phyloP scores from a whole-genome alignment of 2,329 filamentous ascomycete genomes.

The Aspergillus costaricaensis region DNA sequence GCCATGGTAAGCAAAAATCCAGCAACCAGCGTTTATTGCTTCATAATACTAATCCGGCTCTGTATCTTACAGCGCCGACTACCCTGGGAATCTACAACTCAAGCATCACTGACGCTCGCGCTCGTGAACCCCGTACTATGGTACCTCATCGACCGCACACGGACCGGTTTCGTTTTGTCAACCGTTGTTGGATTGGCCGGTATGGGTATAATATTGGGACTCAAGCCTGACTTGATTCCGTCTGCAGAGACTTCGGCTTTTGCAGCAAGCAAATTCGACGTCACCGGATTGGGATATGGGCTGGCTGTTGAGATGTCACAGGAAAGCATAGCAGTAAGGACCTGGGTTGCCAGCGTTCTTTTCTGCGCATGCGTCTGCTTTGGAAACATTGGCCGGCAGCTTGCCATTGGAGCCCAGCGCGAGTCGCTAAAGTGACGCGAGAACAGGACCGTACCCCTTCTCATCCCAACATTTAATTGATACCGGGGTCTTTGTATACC shows the following conservation, averaged over 20 bases:
- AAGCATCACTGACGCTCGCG: slow-evolving; percentile 84
- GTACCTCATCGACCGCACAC: slow-evolving; percentile 93
- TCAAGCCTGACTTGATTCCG: slow-evolving; percentile 78
- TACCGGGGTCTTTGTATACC: neutral
- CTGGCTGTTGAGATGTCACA: slow-evolving; percentile 42
- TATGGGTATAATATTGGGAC: slow-evolving; percentile 70
- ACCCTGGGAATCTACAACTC: slow-evolving; percentile 92
- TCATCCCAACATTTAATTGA: neutral
- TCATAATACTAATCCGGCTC: slow-evolving; percentile 20
- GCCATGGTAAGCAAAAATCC: slow-evolving; percentile 68
- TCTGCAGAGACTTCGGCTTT: slow-evolving; percentile 49
- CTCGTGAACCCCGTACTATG: slow-evolving; percentile 91
- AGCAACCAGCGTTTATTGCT: neutral
- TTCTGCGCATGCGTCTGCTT: slow-evolving; percentile 97
- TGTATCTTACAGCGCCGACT: slow-evolving; percentile 68
- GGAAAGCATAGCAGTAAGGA: slow-evolving; percentile 64
- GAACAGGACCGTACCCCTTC: neutral
- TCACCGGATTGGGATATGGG: slow-evolving; percentile 33
- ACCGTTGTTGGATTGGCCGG: slow-evolving; percentile 71
- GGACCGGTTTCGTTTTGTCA: slow-evolving; percentile 79
- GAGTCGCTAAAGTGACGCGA: slow-evolving; percentile 19
- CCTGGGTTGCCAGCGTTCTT: slow-evolving; percentile 90
- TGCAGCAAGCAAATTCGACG: slow-evolving; percentile 28
- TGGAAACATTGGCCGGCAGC: slow-evolving; percentile 84
- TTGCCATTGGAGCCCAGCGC: slow-evolving; percentile 57